These are phyloP conservation scores for Podospora tetraspora DNA, from an alignment of 495 filamentous ascomycete species.

Conservation along the genomic window DNA sequence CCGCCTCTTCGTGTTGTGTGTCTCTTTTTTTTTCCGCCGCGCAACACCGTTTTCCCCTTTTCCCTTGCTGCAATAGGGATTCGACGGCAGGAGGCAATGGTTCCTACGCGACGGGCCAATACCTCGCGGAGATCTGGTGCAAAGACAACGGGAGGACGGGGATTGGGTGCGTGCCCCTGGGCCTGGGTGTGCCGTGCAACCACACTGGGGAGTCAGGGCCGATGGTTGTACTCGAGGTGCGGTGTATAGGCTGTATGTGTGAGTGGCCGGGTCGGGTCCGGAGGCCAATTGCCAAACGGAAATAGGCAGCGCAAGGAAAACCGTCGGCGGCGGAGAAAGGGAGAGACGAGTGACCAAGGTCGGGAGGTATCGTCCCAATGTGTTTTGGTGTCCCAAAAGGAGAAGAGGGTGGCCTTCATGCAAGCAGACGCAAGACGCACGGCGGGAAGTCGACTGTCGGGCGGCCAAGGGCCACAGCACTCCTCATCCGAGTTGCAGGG, in stretches of 20 bases:
- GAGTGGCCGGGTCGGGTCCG: slow-evolving; percentile 19
- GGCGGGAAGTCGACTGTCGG: slow-evolving; percentile 20
- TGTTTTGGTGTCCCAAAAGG: slow-evolving; percentile 8
- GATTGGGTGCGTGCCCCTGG: slow-evolving; percentile 26
- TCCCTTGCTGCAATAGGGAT: slow-evolving; percentile 16
- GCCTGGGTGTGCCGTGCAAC: slow-evolving; percentile 27
- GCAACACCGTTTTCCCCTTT: slow-evolving; percentile 12
- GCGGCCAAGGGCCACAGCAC: slow-evolving; percentile 5
- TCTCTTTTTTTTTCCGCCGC: not conserved
- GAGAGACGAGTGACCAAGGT: slow-evolving; percentile 8
- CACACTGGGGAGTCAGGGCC: slow-evolving; percentile 23
- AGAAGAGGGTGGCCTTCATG: slow-evolving; percentile 29
- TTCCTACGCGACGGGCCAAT: slow-evolving; percentile 26
- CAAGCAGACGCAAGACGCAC: slow-evolving; percentile 14
- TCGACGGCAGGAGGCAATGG: slow-evolving; percentile 23
- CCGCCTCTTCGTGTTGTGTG: slow-evolving; percentile 2
- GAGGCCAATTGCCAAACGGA: slow-evolving; percentile 24
- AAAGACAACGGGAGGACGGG: slow-evolving; percentile 20
- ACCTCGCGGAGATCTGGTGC: slow-evolving; percentile 22
- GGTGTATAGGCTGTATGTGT: slow-evolving; percentile 16
- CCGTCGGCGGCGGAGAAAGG: slow-evolving; percentile 11
- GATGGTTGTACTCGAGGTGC: slow-evolving; percentile 18
- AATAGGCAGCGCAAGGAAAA: slow-evolving; percentile 9
- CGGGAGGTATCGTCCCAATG: slow-evolving; percentile 13
- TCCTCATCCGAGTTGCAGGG: slow-evolving; percentile 17